Evolutionary conservation across 768 basidiomycete species (phyloP).

Genomic region (Tulasnella sp.): DNA sequence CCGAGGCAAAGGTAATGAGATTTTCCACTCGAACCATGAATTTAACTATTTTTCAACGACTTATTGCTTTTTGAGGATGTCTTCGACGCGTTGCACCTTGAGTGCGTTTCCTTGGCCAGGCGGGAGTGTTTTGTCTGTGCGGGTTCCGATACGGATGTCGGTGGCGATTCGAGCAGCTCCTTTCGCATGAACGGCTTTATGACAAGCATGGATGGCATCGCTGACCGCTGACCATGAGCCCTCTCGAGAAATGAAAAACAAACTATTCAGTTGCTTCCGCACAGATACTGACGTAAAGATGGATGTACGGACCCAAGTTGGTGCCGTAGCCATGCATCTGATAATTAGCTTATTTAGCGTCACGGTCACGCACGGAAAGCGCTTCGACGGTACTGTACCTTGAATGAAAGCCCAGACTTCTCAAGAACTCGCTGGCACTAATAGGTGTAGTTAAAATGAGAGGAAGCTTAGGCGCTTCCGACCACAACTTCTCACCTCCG

Average conservation of each 20-base stretch:
- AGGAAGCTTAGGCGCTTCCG: not conserved
- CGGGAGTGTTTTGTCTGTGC: conserved; percentile 47
- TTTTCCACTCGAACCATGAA: too few relatives aligned
- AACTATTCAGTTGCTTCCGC: too few relatives aligned
- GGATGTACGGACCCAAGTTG: conserved; percentile 79
- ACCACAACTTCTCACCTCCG: not conserved
- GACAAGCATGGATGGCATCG: conserved; percentile 83
- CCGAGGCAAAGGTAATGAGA: too few relatives aligned
- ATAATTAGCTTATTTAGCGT: not conserved
- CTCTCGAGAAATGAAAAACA: conserved; percentile 40
- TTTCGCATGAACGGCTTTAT: conserved; percentile 69
- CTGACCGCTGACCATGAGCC: conserved; percentile 80
- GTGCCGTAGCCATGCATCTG: conserved; percentile 89
- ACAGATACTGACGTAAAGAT: too few relatives aligned
- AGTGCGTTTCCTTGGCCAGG: conserved; percentile 61
- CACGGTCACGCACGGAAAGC: not conserved
- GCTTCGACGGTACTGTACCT: conserved; percentile 38
- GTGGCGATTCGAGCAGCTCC: conserved; percentile 73
- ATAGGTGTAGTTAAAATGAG: not conserved
- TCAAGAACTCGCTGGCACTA: conserved; percentile 73
- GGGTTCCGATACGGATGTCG: conserved; percentile 91
- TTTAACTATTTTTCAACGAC: too few relatives aligned
- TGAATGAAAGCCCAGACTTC: conserved; percentile 70
- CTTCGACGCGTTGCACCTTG: conserved; percentile 73
- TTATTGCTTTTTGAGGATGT: conserved; percentile 39